Evolutionary conservation across 768 basidiomycete species (phyloP).

Genomic region (Termitomyces sp.): DNA sequence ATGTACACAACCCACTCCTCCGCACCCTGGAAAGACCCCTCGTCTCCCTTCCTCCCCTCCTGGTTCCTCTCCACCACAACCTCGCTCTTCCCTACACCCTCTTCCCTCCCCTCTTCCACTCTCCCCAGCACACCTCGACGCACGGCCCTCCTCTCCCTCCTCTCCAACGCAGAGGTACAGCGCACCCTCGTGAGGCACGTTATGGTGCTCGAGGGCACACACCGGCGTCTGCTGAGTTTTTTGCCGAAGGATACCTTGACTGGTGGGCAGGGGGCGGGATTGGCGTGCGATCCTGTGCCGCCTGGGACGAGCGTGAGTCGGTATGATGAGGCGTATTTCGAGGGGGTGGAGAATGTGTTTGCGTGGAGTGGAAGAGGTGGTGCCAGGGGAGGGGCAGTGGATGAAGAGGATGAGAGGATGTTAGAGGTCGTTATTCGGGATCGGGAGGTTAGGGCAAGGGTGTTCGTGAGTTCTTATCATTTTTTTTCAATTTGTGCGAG

Average conservation of each 20-base stretch:
- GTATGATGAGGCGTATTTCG: conserved; percentile 80
- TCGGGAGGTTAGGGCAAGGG: conserved; percentile 41
- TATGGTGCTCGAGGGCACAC: conserved; percentile 65
- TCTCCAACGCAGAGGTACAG: conserved; percentile 38
- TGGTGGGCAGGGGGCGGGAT: conserved; percentile 34
- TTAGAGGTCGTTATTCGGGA: conserved; percentile 62
- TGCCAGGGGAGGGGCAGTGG: conserved; percentile 27
- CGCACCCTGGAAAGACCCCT: conserved; percentile 79
- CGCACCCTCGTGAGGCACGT: conserved; percentile 73
- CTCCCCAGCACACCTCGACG: conserved; percentile 33
- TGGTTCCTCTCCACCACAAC: conserved; percentile 73
- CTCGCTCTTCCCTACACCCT: conserved; percentile 39
- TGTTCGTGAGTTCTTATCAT: conserved; percentile 35
- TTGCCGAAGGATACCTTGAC: conserved; percentile 55
- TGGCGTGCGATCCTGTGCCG: conserved; percentile 87
- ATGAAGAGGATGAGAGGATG: conserved; percentile 46
- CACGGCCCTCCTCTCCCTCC: conserved; percentile 36
- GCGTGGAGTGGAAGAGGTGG: conserved; percentile 24
- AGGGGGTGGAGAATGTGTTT: conserved; percentile 54
- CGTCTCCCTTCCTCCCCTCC: conserved; percentile 47
- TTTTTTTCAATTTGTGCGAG: background rate
- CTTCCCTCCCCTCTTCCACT: conserved; percentile 35
- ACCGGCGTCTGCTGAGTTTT: conserved; percentile 65
- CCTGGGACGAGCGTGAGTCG: conserved; percentile 55
- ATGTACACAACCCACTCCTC: conserved; percentile 82